Percentiles rank a stretch among this genome's conserved stretches.
phyloP scores from a whole-genome alignment of 31 red algal genomes.

The Bonnemaisonia californica region DNA sequence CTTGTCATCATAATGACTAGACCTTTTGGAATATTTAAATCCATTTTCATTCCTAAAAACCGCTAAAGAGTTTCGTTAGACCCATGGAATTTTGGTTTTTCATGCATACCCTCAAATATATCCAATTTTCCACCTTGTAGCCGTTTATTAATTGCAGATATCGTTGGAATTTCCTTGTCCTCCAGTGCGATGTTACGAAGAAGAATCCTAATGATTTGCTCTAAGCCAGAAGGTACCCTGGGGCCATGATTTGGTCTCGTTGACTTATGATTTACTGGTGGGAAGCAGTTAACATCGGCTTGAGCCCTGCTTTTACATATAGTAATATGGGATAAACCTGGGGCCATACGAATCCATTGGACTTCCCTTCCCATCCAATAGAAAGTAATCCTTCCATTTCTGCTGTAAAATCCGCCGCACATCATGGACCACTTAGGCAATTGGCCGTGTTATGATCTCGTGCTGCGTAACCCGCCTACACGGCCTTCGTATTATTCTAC shows the following conservation, averaged over 20 bases:
- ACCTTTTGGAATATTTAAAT: neutral
- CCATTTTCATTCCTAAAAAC: neutral
- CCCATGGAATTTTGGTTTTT: neutral
- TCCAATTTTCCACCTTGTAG: neutral
- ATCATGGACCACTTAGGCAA: neutral
- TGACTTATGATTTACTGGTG: neutral
- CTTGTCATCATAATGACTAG: neutral
- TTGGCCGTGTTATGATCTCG: neutral
- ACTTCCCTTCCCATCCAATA: neutral
- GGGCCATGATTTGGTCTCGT: neutral
- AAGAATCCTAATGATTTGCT: neutral
- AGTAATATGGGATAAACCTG: neutral
- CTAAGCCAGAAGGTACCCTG: neutral
- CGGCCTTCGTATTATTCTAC: too few relatives aligned
- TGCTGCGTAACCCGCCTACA: neutral
- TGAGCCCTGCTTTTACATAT: neutral
- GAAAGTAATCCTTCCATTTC: neutral
- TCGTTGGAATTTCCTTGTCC: neutral
- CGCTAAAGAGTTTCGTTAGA: neutral
- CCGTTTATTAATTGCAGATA: neutral
- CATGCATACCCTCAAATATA: neutral
- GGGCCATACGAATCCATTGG: neutral
- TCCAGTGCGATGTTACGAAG: neutral
- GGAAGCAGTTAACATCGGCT: neutral
- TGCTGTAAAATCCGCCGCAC: neutral